Evolutionary conservation across 768 basidiomycete genomes (phyloP).

Genomic region (Kockovaella imperatae): DNA sequence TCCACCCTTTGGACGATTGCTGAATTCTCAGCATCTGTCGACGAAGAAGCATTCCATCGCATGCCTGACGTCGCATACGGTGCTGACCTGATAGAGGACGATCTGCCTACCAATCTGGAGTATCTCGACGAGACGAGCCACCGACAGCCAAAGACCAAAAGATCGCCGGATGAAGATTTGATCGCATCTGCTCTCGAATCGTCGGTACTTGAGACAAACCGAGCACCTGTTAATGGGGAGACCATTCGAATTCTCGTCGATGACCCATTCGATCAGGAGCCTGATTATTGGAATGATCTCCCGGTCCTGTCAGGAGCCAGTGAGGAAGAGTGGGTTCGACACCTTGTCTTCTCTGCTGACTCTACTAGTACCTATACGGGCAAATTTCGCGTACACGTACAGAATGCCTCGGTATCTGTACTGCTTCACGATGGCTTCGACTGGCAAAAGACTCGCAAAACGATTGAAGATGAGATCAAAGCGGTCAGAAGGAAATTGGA

Average conservation of each 20-base stretch:
- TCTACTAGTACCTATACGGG: slow-evolving; percentile 22
- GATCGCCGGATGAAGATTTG: slow-evolving; percentile 33
- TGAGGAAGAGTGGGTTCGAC: slow-evolving; percentile 20
- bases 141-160: slow-evolving; percentile 55
- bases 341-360: neutral
- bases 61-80: slow-evolving; percentile 67
- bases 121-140: slow-evolving; percentile 80
- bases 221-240: slow-evolving; percentile 75
- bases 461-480: slow-evolving; percentile 79
- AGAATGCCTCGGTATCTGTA: slow-evolving; percentile 58
- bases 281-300: slow-evolving; percentile 52
- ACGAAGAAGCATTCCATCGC: slow-evolving; percentile 69
- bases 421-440: slow-evolving; percentile 91
- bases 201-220: no score
- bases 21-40: slow-evolving; percentile 49
- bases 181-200: no score
- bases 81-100: slow-evolving; percentile 84
- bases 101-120: slow-evolving; percentile 78
- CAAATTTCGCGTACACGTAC: slow-evolving; percentile 42
- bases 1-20: neutral
- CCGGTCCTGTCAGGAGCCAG: slow-evolving; percentile 8
- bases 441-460: slow-evolving; percentile 75
- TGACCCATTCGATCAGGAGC: slow-evolving; percentile 59
- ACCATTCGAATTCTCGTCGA: slow-evolving; percentile 69
- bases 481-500: slow-evolving; percentile 77